Percentiles rank a stretch among this genome's conserved stretches.
Conservation (phyloP, 305 asterid species). For the Solanum chacoense region DNA sequence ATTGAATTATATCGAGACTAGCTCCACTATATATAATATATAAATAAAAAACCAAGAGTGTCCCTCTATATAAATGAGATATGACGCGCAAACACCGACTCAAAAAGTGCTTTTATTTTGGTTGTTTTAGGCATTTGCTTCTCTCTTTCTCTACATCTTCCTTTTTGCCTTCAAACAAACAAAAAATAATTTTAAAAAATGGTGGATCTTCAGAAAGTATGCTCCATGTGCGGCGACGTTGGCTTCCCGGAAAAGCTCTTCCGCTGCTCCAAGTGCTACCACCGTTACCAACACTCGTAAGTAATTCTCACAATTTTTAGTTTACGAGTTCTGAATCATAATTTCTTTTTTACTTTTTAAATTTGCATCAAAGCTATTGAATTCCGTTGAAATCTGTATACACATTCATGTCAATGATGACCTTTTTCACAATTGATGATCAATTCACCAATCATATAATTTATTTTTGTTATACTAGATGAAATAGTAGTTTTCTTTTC, state of each 20-base stretch:
- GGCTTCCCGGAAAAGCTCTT: conserved; percentile 86
- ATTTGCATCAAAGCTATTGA: not conserved
- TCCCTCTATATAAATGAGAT: conserved; percentile 5
- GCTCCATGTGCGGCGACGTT: conserved; percentile 91
- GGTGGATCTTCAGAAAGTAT: conserved; percentile 72
- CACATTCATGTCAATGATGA: not conserved
- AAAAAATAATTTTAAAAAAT: conserved; percentile 6
- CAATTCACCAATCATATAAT: not conserved
- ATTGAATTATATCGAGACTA: not conserved
- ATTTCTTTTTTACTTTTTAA: not conserved
- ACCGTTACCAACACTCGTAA: conserved; percentile 88
- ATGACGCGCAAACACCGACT: conserved; percentile 24
- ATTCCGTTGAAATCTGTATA: not conserved
- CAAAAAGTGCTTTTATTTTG: not conserved
- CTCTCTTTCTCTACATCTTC: conserved; percentile 1
- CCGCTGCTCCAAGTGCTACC: conserved; percentile 76
- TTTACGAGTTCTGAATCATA: not conserved
- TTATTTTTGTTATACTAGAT: not conserved
- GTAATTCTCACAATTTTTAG: not conserved
- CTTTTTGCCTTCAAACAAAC: not conserved
- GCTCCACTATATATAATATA: not conserved
- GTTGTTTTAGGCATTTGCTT: not conserved
- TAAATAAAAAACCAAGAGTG: not conserved
- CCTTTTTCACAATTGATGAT: not conserved
- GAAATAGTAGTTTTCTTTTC: not conserved